Evolutionary conservation across 1,139 yeast genomes (phyloP).

Genomic region (Petasospora fabianii): DNA sequence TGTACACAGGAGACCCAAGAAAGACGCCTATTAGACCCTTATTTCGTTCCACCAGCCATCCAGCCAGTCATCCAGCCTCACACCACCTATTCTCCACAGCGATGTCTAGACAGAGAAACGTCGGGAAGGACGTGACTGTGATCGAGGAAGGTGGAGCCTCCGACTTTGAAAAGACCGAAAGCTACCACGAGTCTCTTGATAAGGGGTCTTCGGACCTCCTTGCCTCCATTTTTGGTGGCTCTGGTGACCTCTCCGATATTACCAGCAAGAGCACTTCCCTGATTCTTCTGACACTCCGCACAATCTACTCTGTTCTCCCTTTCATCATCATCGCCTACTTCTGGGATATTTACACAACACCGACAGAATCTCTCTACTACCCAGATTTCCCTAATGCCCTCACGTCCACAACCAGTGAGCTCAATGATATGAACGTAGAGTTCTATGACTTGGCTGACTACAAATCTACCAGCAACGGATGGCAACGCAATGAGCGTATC

Average conservation of each 20-base stretch:
- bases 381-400: constrained; percentile 24
- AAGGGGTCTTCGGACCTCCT: constrained; percentile 1
- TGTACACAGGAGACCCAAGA: no score
- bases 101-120: constrained; percentile 13
- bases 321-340: constrained; percentile 17
- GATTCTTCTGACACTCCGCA: neutral
- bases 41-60: neutral
- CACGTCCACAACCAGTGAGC: constrained; percentile 5
- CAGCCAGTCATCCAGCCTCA: neutral
- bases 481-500: constrained; percentile 56
- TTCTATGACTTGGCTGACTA: constrained; percentile 52
- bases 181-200: neutral
- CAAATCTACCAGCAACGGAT: constrained; percentile 50
- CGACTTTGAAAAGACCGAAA: neutral
- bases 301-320: constrained; percentile 19
- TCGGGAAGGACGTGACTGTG: constrained; percentile 6
- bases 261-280: neutral
- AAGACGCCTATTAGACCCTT: neutral
- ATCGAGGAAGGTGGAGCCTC: neutral
- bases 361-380: constrained; percentile 13
- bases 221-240: constrained; percentile 1
- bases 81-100: neutral
- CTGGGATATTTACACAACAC: constrained; percentile 15
- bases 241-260: constrained; percentile 1
- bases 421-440: constrained; percentile 31